phyloP scores from a whole-genome alignment of 345 rosid genomes.

The Salix viminalis region DNA sequence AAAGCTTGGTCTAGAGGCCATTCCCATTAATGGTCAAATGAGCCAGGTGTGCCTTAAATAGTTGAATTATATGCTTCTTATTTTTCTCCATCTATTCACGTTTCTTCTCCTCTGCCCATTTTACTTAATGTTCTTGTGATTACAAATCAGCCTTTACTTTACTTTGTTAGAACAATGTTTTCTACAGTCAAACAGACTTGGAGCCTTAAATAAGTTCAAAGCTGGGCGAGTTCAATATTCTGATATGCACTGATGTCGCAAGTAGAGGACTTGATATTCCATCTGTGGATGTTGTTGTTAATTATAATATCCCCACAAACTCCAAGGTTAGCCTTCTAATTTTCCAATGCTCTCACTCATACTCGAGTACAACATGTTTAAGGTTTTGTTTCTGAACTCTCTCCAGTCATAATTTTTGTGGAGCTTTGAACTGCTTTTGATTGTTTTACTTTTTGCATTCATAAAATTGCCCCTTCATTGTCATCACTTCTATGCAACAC shows the following conservation, averaged over 20 bases:
- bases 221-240: slow-evolving; percentile 91
- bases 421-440: no score
- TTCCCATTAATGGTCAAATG: slow-evolving; percentile 98
- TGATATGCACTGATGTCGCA: slow-evolving; percentile 94
- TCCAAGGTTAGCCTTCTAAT: slow-evolving; percentile 46
- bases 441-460: no score
- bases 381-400: no score
- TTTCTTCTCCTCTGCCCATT: not conserved
- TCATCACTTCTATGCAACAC: no score
- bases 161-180: slow-evolving; percentile 3
- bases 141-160: not conserved
- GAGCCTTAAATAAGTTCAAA: slow-evolving; percentile 89
- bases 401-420: no score
- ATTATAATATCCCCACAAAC: slow-evolving; percentile 85
- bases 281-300: slow-evolving; percentile 89
- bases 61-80: not conserved
- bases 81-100: not conserved
- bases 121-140: not conserved
- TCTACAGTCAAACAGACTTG: slow-evolving; percentile 81
- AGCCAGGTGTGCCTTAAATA: slow-evolving; percentile 49
- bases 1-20: slow-evolving; percentile 82
- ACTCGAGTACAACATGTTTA: no score
- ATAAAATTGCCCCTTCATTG: no score
- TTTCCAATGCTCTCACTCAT: not conserved
- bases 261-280: slow-evolving; percentile 99